Evolutionary conservation across 352 stramenopile species (phyloP), one percentile per base, ranked within the genome.

Genomic region (Bremia lactucae): DNA sequence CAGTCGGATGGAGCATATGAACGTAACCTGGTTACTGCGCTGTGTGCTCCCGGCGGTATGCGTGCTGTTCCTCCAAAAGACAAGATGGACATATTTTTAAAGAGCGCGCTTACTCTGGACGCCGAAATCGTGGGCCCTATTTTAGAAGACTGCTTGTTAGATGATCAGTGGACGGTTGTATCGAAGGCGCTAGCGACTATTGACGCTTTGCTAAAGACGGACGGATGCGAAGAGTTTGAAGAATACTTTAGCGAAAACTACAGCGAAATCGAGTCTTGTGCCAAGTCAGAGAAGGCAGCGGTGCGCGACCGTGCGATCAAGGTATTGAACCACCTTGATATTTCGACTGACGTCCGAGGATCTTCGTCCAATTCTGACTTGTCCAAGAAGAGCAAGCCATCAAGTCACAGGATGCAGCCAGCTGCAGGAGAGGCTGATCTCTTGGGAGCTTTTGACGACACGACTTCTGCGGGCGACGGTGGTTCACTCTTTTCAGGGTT

Each of bases 101-200:
- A 91, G 52, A 86, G 78, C 14, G 78, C 94, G 4, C 57, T 91
- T 49, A 95, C 81, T 18, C 66, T 97, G 13, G 90, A 97, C 50
- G 64, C 89, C 0, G 92, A 97, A 49, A 82, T 96, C 28, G 81
- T 97, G 23, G 95, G 92, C 23, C 92, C 89, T 0, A 95, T 93
- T 47, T 58, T 97, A 4, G 76, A 97, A 54, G 92, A 97, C 61
- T 94, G 78, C 33, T 71, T 97, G 13, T 88, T 87, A 36, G 87
- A 97, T 36, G 73, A 84, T 4, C 70, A 86, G 37, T 92, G 79
- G 79, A 87, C 73, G 25, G 85, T 97, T 55, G 72, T 93, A 20
- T 95, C 88, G 6, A 97, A 97, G 62, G 92, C 89, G 1, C 64
- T 97, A 6, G 89, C 89, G 42, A 95, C 95, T 19, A 97, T 97